Evolutionary conservation across 1,284 basidiomycete species (phyloP), one percentile per base, ranked within the genome.

Genomic region (Kwoniella shivajii): DNA sequence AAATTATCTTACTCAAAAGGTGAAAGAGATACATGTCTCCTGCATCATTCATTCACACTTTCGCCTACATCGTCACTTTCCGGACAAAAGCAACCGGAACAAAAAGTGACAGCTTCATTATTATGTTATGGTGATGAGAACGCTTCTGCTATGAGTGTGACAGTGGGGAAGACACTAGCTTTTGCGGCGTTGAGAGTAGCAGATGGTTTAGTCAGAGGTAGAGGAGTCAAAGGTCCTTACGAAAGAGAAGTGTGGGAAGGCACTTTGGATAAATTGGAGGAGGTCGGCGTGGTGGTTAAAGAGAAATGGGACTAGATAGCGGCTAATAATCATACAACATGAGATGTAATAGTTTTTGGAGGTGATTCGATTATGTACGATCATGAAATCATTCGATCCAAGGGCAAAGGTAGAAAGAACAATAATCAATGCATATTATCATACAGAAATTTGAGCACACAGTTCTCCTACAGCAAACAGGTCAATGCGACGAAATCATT

Each of bases 21-120:
- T 29, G 93, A 97, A 76, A 83, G 87, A 14, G 93, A 97, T 75
- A 85, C 92, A 77, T 92, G 94, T 59, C 84, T 96, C 31, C 84
- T 97, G 24, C 83, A 88, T 59, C 94, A 97, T 78, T 88, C 92
- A 72, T 81, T 94, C 63, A 83, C 53, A 20, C 59, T 18, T 64
- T 65, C 46, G 46, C 51, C 54, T 22, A 11, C 36, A n/a, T 6
- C 43, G 14, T 26, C n/a, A 30, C 20, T 6, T 3, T 1, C 42
- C 9, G 26, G 48, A 2, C 22, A 26, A 3, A 33, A 22, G 39
- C 24, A 46, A 29, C 10, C 26, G 1, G 79, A 81, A 62, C 83
- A 88, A 71, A 82, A 87, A 26, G 85, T 94, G 65, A 89, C 86
- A 9, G 90, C 90, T 2, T 84, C 85, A 22, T 76, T 96, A 14